Conservation (phyloP, 345 rosid species). For the Acer negundo region DNA sequence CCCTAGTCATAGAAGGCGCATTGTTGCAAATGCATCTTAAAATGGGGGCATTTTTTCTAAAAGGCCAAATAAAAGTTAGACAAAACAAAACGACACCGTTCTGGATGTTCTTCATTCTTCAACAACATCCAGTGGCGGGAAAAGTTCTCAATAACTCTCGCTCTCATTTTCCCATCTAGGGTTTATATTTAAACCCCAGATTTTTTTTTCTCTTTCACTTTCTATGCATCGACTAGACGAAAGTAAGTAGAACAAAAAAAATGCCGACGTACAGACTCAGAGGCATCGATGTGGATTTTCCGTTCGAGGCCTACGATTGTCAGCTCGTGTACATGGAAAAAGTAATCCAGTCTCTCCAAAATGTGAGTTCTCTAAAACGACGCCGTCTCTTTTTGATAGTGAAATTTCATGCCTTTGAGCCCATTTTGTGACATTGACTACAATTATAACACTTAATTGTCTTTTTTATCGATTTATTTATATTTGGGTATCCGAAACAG, state of each 20-base stretch:
- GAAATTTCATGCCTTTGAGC: neutral
- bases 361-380: slow-evolving; percentile 37
- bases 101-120: neutral
- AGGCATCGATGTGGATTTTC: slow-evolving; percentile 91
- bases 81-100: slow-evolving; percentile 11
- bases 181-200: slow-evolving; percentile 21
- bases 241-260: neutral
- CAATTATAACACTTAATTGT: neutral
- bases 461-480: no score
- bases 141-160: neutral
- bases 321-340: slow-evolving; percentile 94
- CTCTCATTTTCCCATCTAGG: slow-evolving; percentile 21
- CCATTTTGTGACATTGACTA: neutral
- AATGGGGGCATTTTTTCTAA: no score
- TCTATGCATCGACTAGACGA: slow-evolving; percentile 12
- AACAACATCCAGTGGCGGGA: slow-evolving; percentile 41
- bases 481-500: neutral
- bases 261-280: slow-evolving; percentile 76
- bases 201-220: slow-evolving; percentile 5
- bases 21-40: no score
- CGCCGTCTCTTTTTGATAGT: neutral
- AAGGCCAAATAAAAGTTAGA: no score
- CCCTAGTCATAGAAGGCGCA: no score
- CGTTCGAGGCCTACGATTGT: slow-evolving; percentile 86
- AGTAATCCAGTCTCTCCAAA: slow-evolving; percentile 86